Evolutionary conservation across 1,139 yeast genomes (phyloP), one percentile per base, ranked within the genome.

Genomic region (Protomyces lactucae-debilis): DNA sequence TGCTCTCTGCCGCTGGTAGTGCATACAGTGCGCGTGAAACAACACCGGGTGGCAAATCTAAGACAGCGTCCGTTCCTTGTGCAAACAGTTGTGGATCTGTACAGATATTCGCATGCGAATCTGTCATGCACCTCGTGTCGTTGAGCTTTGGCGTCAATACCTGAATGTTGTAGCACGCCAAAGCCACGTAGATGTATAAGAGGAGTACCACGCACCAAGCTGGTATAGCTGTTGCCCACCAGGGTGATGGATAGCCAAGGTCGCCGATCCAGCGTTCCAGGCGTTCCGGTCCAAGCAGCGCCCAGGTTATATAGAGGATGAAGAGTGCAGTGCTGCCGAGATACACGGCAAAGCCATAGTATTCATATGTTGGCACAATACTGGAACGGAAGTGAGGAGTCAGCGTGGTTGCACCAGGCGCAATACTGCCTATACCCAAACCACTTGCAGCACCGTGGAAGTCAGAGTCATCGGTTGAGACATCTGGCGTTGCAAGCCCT

Each of bases 151-250:
- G 78, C 0, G 97, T 87, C 70, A 84, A 78, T 16, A 85, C 80
- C 72, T 92, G 97, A 3, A 84, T 83, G 71, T 88, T 88, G 77
- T 87, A 89, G 55, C 85, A 75, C 0, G 86, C 85, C 64, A 91
- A 75, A 2, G 85, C 88, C 3, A 88, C 77, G 73, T 91, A 92
- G 0, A 82, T 81, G 72, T 84, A 90, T 9, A 85, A 76, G 88
- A 92, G 84, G 16, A 80, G 74, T 79, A 89, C 83, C 51, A 92
- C 76, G 8, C 86, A 79, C 70, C 83, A 86, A 3, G 87, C 78
- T 0, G 96, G 96, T 0, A 88, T 74, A 0, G 91, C 88, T 60
- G 86, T 72, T 1, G 93, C 86, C 97, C 97, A 90, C 86, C 93
- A 89, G 69, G 90, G 79, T 40, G 90, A 87, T 0, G 96, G 96